phyloP scores from a whole-genome alignment of 495 filamentous ascomycete species.

The Aspergillus bridgeri region DNA sequence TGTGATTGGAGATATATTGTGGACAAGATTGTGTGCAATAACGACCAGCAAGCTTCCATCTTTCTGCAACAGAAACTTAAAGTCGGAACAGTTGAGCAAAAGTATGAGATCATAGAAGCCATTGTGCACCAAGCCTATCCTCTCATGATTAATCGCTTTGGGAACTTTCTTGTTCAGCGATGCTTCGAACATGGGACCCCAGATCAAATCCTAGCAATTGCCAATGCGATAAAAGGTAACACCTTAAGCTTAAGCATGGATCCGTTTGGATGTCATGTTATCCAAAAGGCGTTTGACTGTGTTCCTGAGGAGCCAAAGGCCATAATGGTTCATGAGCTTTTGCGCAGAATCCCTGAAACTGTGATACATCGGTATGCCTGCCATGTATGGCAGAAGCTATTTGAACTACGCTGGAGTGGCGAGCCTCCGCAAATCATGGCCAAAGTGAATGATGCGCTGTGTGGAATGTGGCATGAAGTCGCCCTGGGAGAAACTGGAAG shows the following conservation, averaged over 20 bases:
- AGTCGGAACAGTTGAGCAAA: slow-evolving; percentile 91
- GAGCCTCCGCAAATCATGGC: slow-evolving; percentile 98
- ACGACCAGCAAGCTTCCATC: slow-evolving; percentile 98
- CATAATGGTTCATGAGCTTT: slow-evolving; percentile 94
- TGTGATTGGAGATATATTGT: slow-evolving; percentile 99
- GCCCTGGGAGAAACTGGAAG: slow-evolving; percentile 96
- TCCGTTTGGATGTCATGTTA: slow-evolving; percentile 95
- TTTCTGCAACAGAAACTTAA: slow-evolving; percentile 99
- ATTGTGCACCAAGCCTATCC: slow-evolving; percentile 95
- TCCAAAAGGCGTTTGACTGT: slow-evolving; percentile 97
- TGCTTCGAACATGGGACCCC: slow-evolving; percentile 98
- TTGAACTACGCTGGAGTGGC: slow-evolving; percentile 91
- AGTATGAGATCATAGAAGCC: slow-evolving; percentile 92
- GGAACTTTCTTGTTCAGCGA: slow-evolving; percentile 97
- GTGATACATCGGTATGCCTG: slow-evolving; percentile 98
- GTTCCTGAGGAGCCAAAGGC: slow-evolving; percentile 98
- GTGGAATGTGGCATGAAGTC: slow-evolving; percentile 98
- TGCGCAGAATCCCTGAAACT: slow-evolving; percentile 94
- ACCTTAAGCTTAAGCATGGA: slow-evolving; percentile 96
- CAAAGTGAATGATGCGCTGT: slow-evolving; percentile 92
- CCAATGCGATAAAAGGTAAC: slow-evolving; percentile 90
- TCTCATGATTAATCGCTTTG: slow-evolving; percentile 91
- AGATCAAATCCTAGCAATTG: slow-evolving; percentile 93
- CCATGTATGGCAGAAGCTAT: slow-evolving; percentile 99
- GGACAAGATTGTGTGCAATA: slow-evolving; percentile 98